These are phyloP conservation scores for Tolypocladium amazonense DNA, from an alignment of 2,329 filamentous ascomycete species.

Conservation along the genomic window DNA sequence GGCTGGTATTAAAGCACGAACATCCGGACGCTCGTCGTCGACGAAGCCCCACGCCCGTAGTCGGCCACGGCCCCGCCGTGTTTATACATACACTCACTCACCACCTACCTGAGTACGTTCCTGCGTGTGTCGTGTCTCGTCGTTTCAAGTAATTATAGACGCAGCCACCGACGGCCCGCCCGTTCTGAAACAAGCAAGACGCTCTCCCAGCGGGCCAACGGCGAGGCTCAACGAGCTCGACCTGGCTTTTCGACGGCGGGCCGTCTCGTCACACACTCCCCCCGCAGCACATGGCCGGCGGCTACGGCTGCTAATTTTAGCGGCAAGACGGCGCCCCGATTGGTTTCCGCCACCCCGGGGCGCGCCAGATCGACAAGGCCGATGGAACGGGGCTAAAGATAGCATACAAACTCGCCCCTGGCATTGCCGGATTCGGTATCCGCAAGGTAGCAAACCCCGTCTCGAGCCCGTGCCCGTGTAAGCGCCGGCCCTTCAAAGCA, in stretches of 20 bases:
- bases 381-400: neutral
- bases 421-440: neutral
- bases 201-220: neutral
- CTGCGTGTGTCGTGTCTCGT: neutral
- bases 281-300: neutral
- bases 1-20: neutral
- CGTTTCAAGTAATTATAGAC: neutral
- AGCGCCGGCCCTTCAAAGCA: neutral
- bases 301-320: neutral
- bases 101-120: too few relatives aligned
- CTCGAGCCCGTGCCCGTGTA: too few relatives aligned
- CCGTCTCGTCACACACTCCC: neutral
- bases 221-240: neutral
- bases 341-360: neutral
- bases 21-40: too few relatives aligned
- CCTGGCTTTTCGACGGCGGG: neutral
- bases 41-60: too few relatives aligned
- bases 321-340: neutral
- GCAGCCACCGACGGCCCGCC: neutral
- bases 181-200: neutral
- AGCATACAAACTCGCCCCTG: neutral
- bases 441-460: neutral
- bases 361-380: neutral
- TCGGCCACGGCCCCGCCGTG: too few relatives aligned
- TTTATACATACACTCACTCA: neutral